These are phyloP conservation scores for Helicostylum pulchrum DNA, from an alignment of 192 early-diverging fungal species.

Conservation along the genomic window DNA sequence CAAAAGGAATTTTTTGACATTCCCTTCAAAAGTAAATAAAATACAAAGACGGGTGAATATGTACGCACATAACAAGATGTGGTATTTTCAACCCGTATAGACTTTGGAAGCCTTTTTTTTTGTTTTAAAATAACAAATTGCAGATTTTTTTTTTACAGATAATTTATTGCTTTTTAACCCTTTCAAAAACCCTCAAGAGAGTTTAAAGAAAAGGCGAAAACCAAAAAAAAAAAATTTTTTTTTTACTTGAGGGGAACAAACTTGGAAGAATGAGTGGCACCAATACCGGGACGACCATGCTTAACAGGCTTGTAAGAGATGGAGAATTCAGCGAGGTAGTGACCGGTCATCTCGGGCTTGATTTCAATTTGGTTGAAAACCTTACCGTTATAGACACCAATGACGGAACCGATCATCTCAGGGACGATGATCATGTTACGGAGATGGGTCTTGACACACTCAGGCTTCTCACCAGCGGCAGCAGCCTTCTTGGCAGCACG, in stretches of 20 bases:
- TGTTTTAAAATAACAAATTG: too few species aligned
- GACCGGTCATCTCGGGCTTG: slow-evolving; percentile 50
- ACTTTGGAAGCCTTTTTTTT: too few species aligned
- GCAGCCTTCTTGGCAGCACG: slow-evolving; percentile 96
- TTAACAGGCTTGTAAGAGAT: slow-evolving; percentile 99
- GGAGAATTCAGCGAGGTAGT: slow-evolving; percentile 38
- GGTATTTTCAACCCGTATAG: too few species aligned
- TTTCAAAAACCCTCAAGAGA: too few species aligned
- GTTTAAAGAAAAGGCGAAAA: background rate
- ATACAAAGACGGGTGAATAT: too few species aligned
- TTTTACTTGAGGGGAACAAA: slow-evolving; percentile 87
- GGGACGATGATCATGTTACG: slow-evolving; percentile 99
- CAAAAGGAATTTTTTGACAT: too few species aligned
- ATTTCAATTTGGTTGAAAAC: slow-evolving; percentile 99
- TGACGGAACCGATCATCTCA: slow-evolving; percentile 97
- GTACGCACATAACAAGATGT: too few species aligned
- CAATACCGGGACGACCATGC: slow-evolving; percentile 99
- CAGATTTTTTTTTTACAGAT: too few species aligned
- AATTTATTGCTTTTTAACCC: too few species aligned
- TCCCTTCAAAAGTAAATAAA: too few species aligned
- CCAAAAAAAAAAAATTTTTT: background rate
- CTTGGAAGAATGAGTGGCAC: slow-evolving; percentile 96
- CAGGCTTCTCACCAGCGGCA: slow-evolving; percentile 87
- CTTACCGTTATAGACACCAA: slow-evolving; percentile 99
- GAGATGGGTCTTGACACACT: slow-evolving; percentile 95